Conservation (phyloP, 805 yeast genomes). For the Huiozyma naganishii region DNA sequence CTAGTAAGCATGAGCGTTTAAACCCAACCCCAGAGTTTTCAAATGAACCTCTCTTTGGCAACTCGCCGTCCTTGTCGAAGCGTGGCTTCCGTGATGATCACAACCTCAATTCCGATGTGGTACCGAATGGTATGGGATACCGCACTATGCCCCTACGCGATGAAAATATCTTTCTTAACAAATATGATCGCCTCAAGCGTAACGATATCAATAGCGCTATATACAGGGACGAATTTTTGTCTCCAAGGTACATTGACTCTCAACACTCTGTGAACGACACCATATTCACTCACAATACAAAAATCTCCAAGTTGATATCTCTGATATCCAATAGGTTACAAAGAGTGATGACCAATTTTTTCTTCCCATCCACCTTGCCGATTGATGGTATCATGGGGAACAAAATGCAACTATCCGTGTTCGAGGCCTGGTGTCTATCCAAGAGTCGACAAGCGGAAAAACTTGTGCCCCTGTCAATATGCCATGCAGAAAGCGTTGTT, state of each 20-base stretch:
- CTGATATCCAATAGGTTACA: slow-evolving; percentile 7
- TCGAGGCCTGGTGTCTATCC: slow-evolving; percentile 22
- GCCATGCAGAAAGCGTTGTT: slow-evolving; percentile 53
- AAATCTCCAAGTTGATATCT: slow-evolving; percentile 9
- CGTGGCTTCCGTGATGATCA: no score
- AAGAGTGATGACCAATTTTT: slow-evolving; percentile 9
- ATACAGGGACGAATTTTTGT: background rate
- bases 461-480: slow-evolving; percentile 51
- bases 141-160: slow-evolving; percentile 19
- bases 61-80: slow-evolving; percentile 13
- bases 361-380: slow-evolving; percentile 16
- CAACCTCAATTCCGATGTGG: no score
- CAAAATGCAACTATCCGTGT: slow-evolving; percentile 9
- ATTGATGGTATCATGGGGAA: background rate
- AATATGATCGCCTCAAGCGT: background rate
- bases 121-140: background rate
- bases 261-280: slow-evolving; percentile 15
- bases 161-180: slow-evolving; percentile 13
- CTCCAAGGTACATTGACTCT: slow-evolving; percentile 1
- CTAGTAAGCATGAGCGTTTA: background rate
- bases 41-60: slow-evolving; percentile 26
- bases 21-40: background rate
- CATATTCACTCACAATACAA: slow-evolving; percentile 20
- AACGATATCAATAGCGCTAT: background rate
- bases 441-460: slow-evolving; percentile 45